phyloP scores from a whole-genome alignment of 2,329 filamentous ascomycete genomes.

The Arthrinium phaeospermum region DNA sequence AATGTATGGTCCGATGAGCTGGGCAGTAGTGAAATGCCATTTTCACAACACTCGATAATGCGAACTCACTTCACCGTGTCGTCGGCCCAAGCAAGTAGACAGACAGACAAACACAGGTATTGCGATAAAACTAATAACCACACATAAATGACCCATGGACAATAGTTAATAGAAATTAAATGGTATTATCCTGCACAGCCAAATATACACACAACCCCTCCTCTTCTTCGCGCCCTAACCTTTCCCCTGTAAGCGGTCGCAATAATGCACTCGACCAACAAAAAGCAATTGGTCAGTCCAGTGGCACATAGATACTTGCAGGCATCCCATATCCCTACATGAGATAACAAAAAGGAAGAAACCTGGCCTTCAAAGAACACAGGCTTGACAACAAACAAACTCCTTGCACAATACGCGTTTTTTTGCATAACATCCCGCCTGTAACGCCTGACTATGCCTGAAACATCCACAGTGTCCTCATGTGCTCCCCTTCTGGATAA shows the following conservation, averaged over 20 bases:
- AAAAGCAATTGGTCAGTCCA: background rate
- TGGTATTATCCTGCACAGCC: background rate
- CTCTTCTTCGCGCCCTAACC: background rate
- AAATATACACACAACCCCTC: background rate
- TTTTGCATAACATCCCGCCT: background rate
- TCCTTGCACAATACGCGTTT: conserved; percentile 1
- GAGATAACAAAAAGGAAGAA: background rate
- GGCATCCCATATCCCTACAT: background rate
- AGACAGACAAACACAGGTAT: background rate
- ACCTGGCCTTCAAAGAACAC: background rate
- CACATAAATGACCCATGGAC: background rate
- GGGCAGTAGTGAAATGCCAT: no score
- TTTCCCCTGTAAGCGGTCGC: background rate
- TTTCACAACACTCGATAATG: background rate
- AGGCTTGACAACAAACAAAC: conserved; percentile 1
- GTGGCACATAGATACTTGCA: conserved; percentile 7
- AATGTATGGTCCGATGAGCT: no score
- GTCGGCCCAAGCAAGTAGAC: background rate
- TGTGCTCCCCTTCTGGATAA: background rate
- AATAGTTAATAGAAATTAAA: background rate
- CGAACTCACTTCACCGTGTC: background rate
- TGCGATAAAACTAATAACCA: background rate
- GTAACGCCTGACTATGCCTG: conserved; percentile 10
- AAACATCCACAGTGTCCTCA: background rate
- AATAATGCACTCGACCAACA: background rate